These are phyloP conservation scores for Colletotrichum higginsianum DNA, from an alignment of 2,329 filamentous ascomycete genomes.

Conservation along the genomic window DNA sequence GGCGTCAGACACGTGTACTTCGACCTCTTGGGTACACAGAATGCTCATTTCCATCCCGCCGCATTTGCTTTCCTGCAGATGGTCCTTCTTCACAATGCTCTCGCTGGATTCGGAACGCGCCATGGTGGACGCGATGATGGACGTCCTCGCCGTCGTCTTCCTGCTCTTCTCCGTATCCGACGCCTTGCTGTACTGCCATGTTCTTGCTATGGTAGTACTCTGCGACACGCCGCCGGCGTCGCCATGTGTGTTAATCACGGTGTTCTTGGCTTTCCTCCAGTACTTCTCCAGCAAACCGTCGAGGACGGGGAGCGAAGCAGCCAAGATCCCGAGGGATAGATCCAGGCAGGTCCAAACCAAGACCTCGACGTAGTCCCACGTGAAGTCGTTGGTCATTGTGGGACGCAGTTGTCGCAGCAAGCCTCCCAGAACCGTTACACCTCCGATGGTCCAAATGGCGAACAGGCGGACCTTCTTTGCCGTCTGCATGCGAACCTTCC, in stretches of 20 bases:
- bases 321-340: conserved; percentile 50
- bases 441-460: conserved; percentile 51
- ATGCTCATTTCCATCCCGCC: conserved; percentile 29
- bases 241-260: neutral
- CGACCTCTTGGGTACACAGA: conserved; percentile 25
- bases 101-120: conserved; percentile 27
- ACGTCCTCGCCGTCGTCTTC: neutral
- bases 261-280: conserved; percentile 15
- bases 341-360: conserved; percentile 52
- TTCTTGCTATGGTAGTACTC: neutral
- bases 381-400: conserved; percentile 43
- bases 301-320: conserved; percentile 53
- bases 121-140: conserved; percentile 9
- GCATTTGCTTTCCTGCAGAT: neutral
- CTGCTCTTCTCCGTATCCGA: conserved; percentile 7
- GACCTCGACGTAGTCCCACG: conserved; percentile 48
- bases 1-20: conserved; percentile 18
- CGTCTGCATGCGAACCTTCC: conserved; percentile 50
- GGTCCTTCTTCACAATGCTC: conserved; percentile 16
- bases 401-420: conserved; percentile 48
- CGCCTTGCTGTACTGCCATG: conserved; percentile 31
- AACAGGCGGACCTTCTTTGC: conserved; percentile 51
- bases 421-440: conserved; percentile 50
- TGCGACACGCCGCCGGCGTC: neutral
- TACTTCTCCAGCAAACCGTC: conserved; percentile 42